phyloP scores from a whole-genome alignment of 2,329 filamentous ascomycete species.

The Fusarium sp. region DNA sequence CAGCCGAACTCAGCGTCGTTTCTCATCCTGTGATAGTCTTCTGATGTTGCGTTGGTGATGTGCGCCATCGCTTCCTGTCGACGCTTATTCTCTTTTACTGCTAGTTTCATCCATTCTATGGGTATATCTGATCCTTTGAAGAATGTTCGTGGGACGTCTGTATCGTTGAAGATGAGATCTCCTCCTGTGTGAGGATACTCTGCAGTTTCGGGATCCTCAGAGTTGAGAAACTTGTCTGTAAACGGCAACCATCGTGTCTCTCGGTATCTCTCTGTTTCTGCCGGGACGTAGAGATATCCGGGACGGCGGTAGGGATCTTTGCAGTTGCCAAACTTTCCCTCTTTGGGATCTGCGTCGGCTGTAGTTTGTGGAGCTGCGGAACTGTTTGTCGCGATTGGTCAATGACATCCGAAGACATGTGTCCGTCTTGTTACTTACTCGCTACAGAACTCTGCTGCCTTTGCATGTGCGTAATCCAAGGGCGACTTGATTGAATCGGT shows the following conservation, averaged over 20 bases:
- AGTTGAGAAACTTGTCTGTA: neutral
- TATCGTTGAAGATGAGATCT: slow-evolving; percentile 8
- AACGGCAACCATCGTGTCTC: slow-evolving; percentile 4
- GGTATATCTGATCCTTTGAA: neutral
- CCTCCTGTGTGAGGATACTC: neutral
- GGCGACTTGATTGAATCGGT: neutral
- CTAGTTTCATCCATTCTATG: slow-evolving; percentile 3
- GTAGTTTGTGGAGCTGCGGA: neutral
- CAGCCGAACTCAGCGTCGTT: neutral
- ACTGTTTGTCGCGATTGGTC: neutral
- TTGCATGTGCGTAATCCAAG: neutral
- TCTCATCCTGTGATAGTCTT: neutral
- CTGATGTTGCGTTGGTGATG: neutral
- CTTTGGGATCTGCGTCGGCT: neutral
- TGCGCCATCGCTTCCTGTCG: neutral
- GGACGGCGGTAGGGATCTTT: neutral
- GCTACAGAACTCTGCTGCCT: neutral
- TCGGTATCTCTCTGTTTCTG: neutral
- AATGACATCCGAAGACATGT: fast-evolving
- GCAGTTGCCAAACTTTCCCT: neutral
- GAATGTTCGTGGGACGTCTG: neutral
- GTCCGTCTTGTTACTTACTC: neutral
- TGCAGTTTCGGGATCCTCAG: neutral
- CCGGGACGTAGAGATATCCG: neutral
- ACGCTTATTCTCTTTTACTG: neutral